phyloP scores from a whole-genome alignment of 2,329 filamentous ascomycete species.

The Neonectria punicea region DNA sequence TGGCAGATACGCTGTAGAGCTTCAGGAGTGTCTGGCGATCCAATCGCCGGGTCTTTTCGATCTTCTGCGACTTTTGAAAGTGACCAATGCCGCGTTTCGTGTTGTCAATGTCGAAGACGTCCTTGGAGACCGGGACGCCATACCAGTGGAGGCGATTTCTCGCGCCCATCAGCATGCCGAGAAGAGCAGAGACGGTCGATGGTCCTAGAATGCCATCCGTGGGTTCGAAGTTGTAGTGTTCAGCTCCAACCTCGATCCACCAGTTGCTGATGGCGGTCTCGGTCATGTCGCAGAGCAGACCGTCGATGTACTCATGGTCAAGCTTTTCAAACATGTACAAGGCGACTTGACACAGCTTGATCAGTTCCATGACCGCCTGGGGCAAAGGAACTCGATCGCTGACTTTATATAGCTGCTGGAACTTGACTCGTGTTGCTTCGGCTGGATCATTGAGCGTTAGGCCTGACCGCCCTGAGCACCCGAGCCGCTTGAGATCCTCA shows the following conservation, averaged over 20 bases:
- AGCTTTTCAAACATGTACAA: conserved; percentile 89
- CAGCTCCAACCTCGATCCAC: conserved; percentile 94
- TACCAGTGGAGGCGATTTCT: conserved; percentile 88
- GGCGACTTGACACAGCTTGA: conserved; percentile 91
- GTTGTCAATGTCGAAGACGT: conserved; percentile 85
- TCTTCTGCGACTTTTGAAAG: conserved; percentile 90
- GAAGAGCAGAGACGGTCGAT: conserved; percentile 86
- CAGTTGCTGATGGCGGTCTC: conserved; percentile 91
- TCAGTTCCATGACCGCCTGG: conserved; percentile 84
- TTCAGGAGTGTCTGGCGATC: conserved; percentile 85
- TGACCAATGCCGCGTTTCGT: conserved; percentile 86
- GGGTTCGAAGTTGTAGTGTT: conserved; percentile 92
- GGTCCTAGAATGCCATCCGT: conserved; percentile 93
- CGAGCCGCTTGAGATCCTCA: conserved; percentile 90
- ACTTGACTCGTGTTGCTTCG: conserved; percentile 87
- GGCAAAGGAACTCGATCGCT: conserved; percentile 84
- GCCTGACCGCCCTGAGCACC: conserved; percentile 89
- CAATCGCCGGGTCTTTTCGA: conserved; percentile 80
- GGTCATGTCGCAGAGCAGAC: conserved; percentile 90
- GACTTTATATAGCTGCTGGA: conserved; percentile 88
- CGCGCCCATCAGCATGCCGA: conserved; percentile 90
- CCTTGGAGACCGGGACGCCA: conserved; percentile 86
- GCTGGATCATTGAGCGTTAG: conserved; percentile 83
- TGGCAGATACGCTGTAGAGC: conserved; percentile 85
- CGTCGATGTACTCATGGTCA: conserved; percentile 89